Conservation (phyloP, 2,329 filamentous ascomycete species). For the Phaeophleospora eucalypticola region DNA sequence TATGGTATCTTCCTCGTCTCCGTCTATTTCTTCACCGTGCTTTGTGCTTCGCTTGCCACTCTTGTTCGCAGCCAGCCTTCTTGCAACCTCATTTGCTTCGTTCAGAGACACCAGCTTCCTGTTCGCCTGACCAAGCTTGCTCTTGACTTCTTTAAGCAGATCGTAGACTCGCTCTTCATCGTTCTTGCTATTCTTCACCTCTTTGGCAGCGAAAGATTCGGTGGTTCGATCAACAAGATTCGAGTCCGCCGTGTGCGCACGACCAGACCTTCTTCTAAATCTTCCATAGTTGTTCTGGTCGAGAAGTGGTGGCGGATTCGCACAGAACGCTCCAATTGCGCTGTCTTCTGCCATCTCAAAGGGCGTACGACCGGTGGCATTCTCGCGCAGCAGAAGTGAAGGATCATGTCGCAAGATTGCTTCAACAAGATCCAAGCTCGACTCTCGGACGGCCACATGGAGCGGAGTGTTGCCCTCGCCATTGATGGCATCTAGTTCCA, state of each 20-base stretch:
- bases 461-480: constrained; percentile 62
- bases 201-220: no score
- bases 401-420: constrained; percentile 55
- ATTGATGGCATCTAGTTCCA: constrained; percentile 50
- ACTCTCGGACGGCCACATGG: constrained; percentile 51
- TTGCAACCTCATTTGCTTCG: constrained; percentile 60
- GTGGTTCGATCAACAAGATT: no score
- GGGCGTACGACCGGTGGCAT: constrained; percentile 70
- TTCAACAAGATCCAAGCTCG: constrained; percentile 46
- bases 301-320: constrained; percentile 11
- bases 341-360: constrained; percentile 61
- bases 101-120: constrained; percentile 53
- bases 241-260: no score
- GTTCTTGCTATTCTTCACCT: constrained; percentile 14
- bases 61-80: constrained; percentile 20
- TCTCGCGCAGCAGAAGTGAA: constrained; percentile 64
- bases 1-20: background rate
- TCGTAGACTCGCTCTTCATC: constrained; percentile 31
- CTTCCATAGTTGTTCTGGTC: no score
- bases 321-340: constrained; percentile 36
- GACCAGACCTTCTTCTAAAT: no score
- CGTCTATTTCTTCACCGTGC: background rate
- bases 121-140: constrained; percentile 37
- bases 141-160: constrained; percentile 34
- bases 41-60: background rate